These are phyloP conservation scores for Moricandia moricandioides DNA, from an alignment of 345 rosid genomes.

Conservation along the genomic window DNA sequence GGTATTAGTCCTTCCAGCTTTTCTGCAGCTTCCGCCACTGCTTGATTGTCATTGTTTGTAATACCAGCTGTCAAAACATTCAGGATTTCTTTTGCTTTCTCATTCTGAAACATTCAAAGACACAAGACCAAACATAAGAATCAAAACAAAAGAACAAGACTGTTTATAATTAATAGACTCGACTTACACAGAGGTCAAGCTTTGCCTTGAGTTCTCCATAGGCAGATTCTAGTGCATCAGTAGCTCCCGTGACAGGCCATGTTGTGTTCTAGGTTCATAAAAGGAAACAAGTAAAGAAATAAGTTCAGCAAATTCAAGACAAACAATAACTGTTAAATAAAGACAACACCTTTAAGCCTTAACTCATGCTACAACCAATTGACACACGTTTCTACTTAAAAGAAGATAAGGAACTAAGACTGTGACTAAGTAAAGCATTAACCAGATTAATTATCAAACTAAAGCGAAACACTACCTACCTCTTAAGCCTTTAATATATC, in stretches of 20 bases:
- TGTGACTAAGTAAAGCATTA: not conserved
- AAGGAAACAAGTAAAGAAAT: not conserved
- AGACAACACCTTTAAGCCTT: not conserved
- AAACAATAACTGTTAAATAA: not conserved
- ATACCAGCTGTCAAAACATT: constrained; percentile 51
- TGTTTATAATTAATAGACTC: not conserved
- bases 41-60: constrained; percentile 33
- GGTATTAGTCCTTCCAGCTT: constrained; percentile 62
- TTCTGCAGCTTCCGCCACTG: constrained; percentile 48
- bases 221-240: constrained; percentile 34
- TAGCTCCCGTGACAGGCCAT: not conserved
- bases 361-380: not conserved
- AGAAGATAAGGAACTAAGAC: not conserved
- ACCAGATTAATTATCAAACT: not conserved
- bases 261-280: constrained; percentile 15
- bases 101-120: constrained; percentile 48
- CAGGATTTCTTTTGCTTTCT: constrained; percentile 50
- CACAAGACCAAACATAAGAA: constrained; percentile 4
- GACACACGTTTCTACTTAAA: not conserved
- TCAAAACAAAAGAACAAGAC: not conserved
- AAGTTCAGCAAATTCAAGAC: not conserved
- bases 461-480: constrained; percentile 23
- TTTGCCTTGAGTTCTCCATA: constrained; percentile 58
- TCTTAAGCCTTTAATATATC: constrained; percentile 8
- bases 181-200: constrained; percentile 60